A percentile compares a stretch with the other conserved stretches of the same genome.
Evolutionary conservation across 345 rosid species (phyloP).

Genomic region (Heritiera fomes): DNA sequence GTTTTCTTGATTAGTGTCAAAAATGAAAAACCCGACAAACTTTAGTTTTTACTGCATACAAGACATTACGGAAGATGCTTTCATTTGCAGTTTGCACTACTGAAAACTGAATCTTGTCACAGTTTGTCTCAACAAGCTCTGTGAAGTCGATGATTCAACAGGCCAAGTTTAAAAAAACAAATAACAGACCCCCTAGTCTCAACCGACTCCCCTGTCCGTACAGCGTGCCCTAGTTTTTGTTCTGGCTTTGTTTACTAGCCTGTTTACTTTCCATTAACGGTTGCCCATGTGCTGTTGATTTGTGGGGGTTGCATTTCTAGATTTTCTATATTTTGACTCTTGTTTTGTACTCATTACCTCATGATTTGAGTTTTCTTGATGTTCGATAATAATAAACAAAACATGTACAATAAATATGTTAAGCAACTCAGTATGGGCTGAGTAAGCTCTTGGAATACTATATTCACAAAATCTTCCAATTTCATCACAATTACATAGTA

Average conservation of each 20-base stretch:
- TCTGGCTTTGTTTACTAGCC: constrained; percentile 26
- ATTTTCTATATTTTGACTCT: constrained; percentile 36
- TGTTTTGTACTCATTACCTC: constrained; percentile 48
- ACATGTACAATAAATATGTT: not conserved
- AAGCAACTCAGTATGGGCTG: constrained; percentile 35
- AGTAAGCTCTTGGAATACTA: not conserved
- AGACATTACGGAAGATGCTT: constrained; percentile 8
- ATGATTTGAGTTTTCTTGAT: constrained; percentile 41
- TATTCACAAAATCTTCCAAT: constrained; percentile 5
- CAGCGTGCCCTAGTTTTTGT: constrained; percentile 10
- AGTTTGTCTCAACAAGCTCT: constrained; percentile 7
- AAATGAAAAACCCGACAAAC: not conserved
- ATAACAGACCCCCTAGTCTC: not conserved
- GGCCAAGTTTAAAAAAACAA: not conserved
- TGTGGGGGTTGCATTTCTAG: not conserved
- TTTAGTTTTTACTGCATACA: constrained; percentile 5
- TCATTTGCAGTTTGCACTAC: not conserved
- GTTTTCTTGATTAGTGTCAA: not conserved
- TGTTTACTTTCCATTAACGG: not conserved
- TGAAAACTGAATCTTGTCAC: not conserved
- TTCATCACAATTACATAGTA: not conserved
- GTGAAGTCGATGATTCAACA: constrained; percentile 8
- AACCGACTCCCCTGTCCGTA: not conserved
- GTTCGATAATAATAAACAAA: constrained; percentile 10
- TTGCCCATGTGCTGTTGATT: constrained; percentile 27